Evolutionary conservation across 768 basidiomycete genomes (phyloP).

Genomic region (Xerocomus spinulosus): DNA sequence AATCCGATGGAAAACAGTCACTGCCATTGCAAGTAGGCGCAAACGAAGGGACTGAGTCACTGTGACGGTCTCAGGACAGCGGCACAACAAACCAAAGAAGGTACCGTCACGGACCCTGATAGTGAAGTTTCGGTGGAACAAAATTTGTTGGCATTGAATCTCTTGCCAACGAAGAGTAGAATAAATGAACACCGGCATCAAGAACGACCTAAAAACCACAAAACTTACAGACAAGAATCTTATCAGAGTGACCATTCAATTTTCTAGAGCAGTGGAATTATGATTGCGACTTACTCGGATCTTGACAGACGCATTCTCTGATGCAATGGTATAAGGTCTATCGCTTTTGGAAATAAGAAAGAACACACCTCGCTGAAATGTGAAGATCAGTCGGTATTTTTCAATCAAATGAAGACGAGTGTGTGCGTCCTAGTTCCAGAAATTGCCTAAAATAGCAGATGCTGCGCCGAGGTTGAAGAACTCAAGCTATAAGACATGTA

Average conservation of each 20-base stretch:
- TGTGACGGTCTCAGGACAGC: too few species aligned
- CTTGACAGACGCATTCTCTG: too few species aligned
- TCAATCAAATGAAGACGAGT: neutral
- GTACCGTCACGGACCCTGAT: neutral
- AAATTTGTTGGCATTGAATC: neutral
- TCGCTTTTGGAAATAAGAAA: too few species aligned
- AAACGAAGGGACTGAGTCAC: too few species aligned
- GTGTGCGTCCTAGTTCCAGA: neutral
- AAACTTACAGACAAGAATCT: neutral
- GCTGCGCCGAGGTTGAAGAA: too few species aligned
- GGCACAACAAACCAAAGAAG: neutral
- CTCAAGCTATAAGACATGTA: too few species aligned
- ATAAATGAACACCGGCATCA: neutral
- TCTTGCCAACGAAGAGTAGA: neutral
- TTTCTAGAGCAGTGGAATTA: too few species aligned
- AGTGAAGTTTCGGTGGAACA: neutral
- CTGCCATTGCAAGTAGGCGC: neutral
- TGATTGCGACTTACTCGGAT: neutral
- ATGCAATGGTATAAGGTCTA: neutral
- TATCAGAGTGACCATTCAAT: neutral
- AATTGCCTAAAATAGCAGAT: neutral
- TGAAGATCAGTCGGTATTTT: neutral
- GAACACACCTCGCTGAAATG: neutral
- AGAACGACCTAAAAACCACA: neutral
- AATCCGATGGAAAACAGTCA: neutral